Evolutionary conservation across 179 eudicot genomes (phyloP), one percentile per base, ranked within the genome.

Genomic region (Spinacia oleracea): DNA sequence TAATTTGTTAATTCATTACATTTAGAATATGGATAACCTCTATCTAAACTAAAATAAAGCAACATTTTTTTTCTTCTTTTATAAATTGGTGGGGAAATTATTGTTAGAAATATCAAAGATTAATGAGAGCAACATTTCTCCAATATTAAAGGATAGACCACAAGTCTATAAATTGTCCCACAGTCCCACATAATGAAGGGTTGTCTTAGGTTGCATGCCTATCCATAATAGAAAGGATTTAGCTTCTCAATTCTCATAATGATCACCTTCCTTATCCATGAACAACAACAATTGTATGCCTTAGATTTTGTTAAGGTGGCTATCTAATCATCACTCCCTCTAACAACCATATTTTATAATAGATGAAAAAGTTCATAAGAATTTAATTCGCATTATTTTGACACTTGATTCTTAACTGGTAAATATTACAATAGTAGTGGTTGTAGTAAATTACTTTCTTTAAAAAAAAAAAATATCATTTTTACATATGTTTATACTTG

Each of bases 181-280:
- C 63, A 58, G n/a, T n/a, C n/a, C n/a, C n/a, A n/a, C n/a, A n/a
- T n/a, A n/a, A n/a, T 58, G 10, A 58, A 58, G 63, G 63, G 63
- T n/a, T 6, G 63, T 58, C 63, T 58, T 58, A 58, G 12, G 63
- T 58, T 58, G 63, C 63, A 58, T n/a, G 23, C 34, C 50, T 77
- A 68, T 77, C 80, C 56, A 69, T 53, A 53, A 69, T 23, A 8
- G 21, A 67, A 48, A 16, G 68, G 16, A 31, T 1, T 5, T 6
- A n/a, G 42, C 32, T 21, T 65, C 60, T 29, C 56, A 32, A 32
- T 8, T 48, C 53, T 12, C 15, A 15, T 48, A 3, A 15, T 48
- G 20, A 65, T 55, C 1, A 27, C 38, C 10, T 56, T 56, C 68
- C 67, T 69, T 69, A 58, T 70, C 80, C 66, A n/a, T n/a, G n/a